Base-by-base conservation (phyloP, 345 rosid genomes). In the Eucalyptus lansdowneana region DNA sequence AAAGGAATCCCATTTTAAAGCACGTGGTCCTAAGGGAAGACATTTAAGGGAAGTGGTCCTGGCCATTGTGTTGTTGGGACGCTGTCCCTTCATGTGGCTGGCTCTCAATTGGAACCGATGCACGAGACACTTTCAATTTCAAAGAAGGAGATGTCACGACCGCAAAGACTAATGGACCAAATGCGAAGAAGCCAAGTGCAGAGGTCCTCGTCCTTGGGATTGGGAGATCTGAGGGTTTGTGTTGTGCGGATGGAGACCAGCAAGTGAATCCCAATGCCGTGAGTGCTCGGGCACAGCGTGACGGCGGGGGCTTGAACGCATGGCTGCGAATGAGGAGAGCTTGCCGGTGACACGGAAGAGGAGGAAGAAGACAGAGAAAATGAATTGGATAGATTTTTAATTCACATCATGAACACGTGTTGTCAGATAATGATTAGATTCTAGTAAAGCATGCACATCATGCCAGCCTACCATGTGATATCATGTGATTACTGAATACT, bases 381-480 rank as follows among this genome's bases (percentile, higher is more conserved):
- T 2, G 11, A 15, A 16, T 5, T 19, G 4, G 4, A 69, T 9
- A 5, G 11, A 9, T 69, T 69, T 34, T 34, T 9, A 16, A 0
- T 5, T 34, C 25, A 1, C 25, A 12, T 34, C 80, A 5, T 17
- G 4, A 11, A 34, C 44, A 34, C 22, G 14, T 69, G 9, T 53
- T 51, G 76, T 67, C 21, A 19, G 6, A 34, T 34, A 3, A 16
- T 69, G 80, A 69, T 69, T 17, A 6, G 44, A 1, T 17, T 17
- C 21, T 11, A 0, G 2, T 2, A 5, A 34, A 34, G 19, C 0
- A 3, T 9, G 4, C 25, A 17, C 6, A 6, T 10, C 44, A 3
- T 0, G 7, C 13, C 13, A 2, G 25, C 25, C 13, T 34, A 9
- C 5, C 8, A 13, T 27, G 1, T 12, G 4, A 0, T 62, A 6